These are phyloP conservation scores for Sporothrix euskadiensis DNA, from an alignment of 2,329 filamentous ascomycete genomes.

Conservation along the genomic window DNA sequence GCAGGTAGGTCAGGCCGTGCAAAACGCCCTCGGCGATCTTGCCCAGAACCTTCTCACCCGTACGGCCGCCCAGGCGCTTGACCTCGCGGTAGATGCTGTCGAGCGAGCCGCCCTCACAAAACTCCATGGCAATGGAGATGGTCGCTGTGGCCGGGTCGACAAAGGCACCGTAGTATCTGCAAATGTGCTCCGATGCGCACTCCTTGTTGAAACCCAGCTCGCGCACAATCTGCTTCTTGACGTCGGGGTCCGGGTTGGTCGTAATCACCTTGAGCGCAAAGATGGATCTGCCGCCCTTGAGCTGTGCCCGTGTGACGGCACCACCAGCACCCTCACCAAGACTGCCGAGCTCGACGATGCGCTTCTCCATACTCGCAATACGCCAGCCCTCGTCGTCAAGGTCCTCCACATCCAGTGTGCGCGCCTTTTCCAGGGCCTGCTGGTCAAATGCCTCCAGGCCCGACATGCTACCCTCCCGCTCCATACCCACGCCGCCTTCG, in stretches of 20 bases:
- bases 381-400: constrained; percentile 94
- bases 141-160: constrained; percentile 94
- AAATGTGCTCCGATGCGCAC: constrained; percentile 94
- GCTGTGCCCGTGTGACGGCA: constrained; percentile 85
- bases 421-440: constrained; percentile 76
- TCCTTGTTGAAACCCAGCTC: constrained; percentile 98
- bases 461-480: constrained; percentile 78
- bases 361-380: constrained; percentile 83
- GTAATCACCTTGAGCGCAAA: constrained; percentile 99
- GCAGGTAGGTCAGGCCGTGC: constrained; percentile 89
- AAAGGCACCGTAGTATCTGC: constrained; percentile 95
- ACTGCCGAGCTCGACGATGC: constrained; percentile 84
- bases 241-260: constrained; percentile 94
- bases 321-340: constrained; percentile 94
- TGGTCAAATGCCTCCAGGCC: constrained; percentile 77
- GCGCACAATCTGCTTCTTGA: constrained; percentile 97
- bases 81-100: constrained; percentile 98
- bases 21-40: constrained; percentile 96
- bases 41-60: constrained; percentile 93
- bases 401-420: constrained; percentile 87
- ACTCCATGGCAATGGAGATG: constrained; percentile 99
- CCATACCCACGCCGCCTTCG: constrained; percentile 74
- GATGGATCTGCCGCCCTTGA: constrained; percentile 88
- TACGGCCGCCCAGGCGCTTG: constrained; percentile 89
- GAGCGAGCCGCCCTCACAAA: constrained; percentile 92